Conservation (phyloP, 345 rosid genomes). For the Acer campestre region DNA sequence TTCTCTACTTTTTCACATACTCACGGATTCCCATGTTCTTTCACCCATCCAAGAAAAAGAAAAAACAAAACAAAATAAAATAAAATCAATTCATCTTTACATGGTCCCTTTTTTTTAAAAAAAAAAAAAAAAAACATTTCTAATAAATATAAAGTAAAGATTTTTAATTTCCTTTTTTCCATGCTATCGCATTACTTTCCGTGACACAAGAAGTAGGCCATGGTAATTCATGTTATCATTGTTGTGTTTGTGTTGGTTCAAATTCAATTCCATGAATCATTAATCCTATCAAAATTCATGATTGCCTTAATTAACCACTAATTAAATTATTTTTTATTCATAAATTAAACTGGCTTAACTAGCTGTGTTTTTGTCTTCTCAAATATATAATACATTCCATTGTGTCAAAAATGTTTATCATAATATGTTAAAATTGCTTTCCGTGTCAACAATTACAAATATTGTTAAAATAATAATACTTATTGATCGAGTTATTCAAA, state of each 20-base stretch:
- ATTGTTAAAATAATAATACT: too few species aligned
- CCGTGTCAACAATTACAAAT: too few species aligned
- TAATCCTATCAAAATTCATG: too few species aligned
- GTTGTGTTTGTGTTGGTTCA: background rate
- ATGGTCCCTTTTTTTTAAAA: background rate
- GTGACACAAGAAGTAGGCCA: background rate
- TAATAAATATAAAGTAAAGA: conserved; percentile 9
- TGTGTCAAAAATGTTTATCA: too few species aligned
- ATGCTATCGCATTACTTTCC: background rate
- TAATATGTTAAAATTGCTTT: too few species aligned
- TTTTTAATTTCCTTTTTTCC: background rate
- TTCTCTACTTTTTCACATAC: conserved; percentile 14
- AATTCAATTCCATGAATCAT: background rate
- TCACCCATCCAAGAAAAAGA: conserved; percentile 32
- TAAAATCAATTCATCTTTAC: conserved; percentile 12
- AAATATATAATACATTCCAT: too few species aligned
- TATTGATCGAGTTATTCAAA: too few species aligned
- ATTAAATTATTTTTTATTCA: background rate
- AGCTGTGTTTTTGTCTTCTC: too few species aligned
- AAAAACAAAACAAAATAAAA: conserved; percentile 8
- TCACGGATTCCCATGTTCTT: conserved; percentile 46
- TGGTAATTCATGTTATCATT: background rate
- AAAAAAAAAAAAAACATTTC: background rate
- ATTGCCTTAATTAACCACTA: too few species aligned
- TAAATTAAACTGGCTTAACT: background rate